These are phyloP conservation scores for Hortaea werneckii DNA, from an alignment of 2,329 filamentous ascomycete genomes.

Conservation along the genomic window DNA sequence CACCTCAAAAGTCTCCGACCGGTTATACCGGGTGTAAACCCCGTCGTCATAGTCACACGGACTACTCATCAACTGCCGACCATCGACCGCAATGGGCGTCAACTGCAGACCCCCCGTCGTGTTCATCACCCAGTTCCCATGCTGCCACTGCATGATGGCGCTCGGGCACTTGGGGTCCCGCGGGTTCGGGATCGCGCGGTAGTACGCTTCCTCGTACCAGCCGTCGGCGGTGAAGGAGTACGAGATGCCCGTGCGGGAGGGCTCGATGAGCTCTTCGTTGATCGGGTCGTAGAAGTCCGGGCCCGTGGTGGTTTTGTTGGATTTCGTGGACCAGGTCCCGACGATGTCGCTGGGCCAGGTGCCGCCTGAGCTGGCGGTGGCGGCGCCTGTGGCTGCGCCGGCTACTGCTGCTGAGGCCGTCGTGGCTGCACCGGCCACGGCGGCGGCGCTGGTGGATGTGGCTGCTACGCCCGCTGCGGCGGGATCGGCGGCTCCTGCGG, in stretches of 20 bases:
- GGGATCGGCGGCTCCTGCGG: background rate
- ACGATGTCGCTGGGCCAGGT: slow-evolving; percentile 36
- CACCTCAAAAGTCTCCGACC: slow-evolving; percentile 53
- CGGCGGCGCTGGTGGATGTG: background rate
- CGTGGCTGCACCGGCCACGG: background rate
- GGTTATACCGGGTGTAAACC: slow-evolving; percentile 57
- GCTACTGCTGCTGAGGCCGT: background rate
- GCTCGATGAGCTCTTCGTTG: slow-evolving; percentile 56
- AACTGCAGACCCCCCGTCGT: slow-evolving; percentile 50
- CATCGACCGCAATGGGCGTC: slow-evolving; percentile 54
- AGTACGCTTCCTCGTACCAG: slow-evolving; percentile 59
- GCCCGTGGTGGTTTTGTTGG: slow-evolving; percentile 57
- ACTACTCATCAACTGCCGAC: slow-evolving; percentile 55
- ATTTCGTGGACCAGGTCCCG: slow-evolving; percentile 67
- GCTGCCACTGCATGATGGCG: slow-evolving; percentile 63
- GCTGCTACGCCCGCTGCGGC: background rate
- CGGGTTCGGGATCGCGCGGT: slow-evolving; percentile 56
- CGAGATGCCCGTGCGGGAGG: slow-evolving; percentile 56
- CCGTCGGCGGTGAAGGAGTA: slow-evolving; percentile 64
- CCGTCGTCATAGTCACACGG: slow-evolving; percentile 48
- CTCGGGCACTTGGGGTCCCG: slow-evolving; percentile 49
- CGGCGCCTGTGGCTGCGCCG: background rate
- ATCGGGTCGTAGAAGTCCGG: slow-evolving; percentile 57
- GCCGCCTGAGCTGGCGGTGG: background rate
- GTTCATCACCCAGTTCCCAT: slow-evolving; percentile 51